phyloP scores from a whole-genome alignment of 202 grass and related monocot genomes.

The Setaria italica region DNA sequence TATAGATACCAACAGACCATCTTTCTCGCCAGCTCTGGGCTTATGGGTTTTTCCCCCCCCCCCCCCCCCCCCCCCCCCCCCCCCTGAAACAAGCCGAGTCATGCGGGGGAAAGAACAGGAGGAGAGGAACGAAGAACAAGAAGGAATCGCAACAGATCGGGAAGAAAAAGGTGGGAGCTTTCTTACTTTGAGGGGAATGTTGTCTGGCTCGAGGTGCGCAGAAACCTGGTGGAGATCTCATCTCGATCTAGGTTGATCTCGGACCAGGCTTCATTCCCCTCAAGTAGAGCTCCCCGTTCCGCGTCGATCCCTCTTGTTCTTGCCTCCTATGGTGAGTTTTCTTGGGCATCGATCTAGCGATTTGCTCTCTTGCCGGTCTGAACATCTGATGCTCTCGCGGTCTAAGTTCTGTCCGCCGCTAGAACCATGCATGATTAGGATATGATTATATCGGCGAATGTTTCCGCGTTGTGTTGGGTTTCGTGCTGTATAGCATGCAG shows the following conservation, averaged over 20 bases:
- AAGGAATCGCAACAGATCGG: neutral
- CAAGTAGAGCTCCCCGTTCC: conserved; percentile 45
- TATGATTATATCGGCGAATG: conserved; percentile 44
- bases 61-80: no score
- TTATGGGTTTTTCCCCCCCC: no score
- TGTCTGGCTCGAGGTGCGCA: conserved; percentile 83
- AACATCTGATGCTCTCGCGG: neutral
- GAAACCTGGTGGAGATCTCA: conserved; percentile 23
- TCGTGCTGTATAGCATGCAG: conserved; percentile 46
- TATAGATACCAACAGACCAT: conserved; percentile 53
- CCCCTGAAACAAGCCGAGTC: conserved; percentile 58
- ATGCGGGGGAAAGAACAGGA: conserved; percentile 44
- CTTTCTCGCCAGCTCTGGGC: conserved; percentile 25
- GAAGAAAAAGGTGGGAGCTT: conserved; percentile 51
- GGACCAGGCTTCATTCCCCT: conserved; percentile 99
- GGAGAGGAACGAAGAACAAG: neutral
- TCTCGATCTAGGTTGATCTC: conserved; percentile 61
- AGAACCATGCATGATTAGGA: conserved; percentile 40
- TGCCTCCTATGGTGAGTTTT: conserved; percentile 29
- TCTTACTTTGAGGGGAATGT: conserved; percentile 89
- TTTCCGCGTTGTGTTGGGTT: conserved; percentile 31
- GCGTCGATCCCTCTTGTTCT: conserved; percentile 17
- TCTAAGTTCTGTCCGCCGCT: neutral
- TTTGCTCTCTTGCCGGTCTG: neutral
- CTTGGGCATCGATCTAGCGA: conserved; percentile 10